Base-by-base conservation (phyloP, 768 basidiomycete species). In the Lyophyllum decastes region DNA sequence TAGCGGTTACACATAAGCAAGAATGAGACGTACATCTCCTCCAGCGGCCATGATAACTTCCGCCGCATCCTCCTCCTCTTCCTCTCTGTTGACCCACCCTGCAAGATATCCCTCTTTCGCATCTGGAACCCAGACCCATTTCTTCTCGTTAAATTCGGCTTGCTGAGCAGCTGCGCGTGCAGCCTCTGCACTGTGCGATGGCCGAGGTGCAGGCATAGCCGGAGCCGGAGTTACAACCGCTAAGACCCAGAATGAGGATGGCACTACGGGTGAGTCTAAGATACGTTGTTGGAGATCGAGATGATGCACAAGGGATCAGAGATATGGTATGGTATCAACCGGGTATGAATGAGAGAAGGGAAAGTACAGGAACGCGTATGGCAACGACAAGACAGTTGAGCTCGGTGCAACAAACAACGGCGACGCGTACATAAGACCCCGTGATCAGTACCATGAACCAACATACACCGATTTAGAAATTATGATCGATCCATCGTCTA, bases 111-210 rank as follows among this genome's bases (percentile, higher is more conserved):
- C 96, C 63, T 95, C 90, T 69, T 83, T 86, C 57, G 89, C 84
- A 72, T 98, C 95, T 2, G 94, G 94, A 24, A 95, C 90, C 96
- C 96, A 98, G 6, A 98, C 94, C 92, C 95, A 96, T 78, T 89
- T 92, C 88, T 95, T 97, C 81, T 94, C 94, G 70, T 94, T 95
- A 74, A 95, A 96, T 72, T 95, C 94, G 10, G 94, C 93, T 70
- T 95, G 92, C n/a, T 89, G 84, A 19, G 93, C 94, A 21, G 94
- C 93, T 17, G 87, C 88, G 53, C 88, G 80, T 8, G 94, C 90
- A 40, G 88, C 89, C 71, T 94, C 94, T 46, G 79, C 80, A 60
- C 76, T 81, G 57, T 80, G 81, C 41, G 84, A 81, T 49, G 70
- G 75, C 43, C 78, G 74, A 59, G 78, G 75, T 54, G 73, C 74